Percentiles rank a stretch among this genome's conserved stretches.
Evolutionary conservation across 1,284 basidiomycete genomes (phyloP).

Genomic region (Trametes polyzona): DNA sequence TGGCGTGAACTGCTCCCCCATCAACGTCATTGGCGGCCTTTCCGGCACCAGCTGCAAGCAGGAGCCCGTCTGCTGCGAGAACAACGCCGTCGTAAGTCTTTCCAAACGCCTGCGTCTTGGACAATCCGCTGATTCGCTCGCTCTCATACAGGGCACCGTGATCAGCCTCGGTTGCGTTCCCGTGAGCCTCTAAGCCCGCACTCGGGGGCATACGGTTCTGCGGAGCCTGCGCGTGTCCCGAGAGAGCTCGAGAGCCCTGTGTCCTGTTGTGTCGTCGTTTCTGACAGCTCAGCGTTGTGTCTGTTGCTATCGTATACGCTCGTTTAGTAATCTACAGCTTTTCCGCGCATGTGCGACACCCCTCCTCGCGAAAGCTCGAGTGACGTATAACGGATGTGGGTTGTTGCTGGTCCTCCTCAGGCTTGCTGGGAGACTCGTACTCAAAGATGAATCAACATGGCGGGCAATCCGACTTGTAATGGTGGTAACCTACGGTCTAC

Average conservation of each 20-base stretch:
- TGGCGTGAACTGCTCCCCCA: constrained; percentile 22
- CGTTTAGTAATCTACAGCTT: background rate
- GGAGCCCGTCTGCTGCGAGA: constrained; percentile 23
- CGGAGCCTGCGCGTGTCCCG: background rate
- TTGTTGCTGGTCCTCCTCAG: no score
- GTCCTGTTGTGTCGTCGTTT: background rate
- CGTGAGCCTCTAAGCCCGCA: constrained; percentile 7
- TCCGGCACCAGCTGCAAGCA: background rate
- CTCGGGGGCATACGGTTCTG: background rate
- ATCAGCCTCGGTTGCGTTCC: constrained; percentile 29
- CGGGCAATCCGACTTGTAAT: no score
- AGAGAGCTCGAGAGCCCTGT: background rate
- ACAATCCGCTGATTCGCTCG: no score
- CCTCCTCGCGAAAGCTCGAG: no score
- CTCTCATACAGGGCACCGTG: constrained; percentile 20
- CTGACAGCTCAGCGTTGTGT: background rate
- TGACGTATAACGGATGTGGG: no score
- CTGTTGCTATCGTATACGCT: background rate
- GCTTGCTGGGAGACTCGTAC: no score
- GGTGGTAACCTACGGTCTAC: no score
- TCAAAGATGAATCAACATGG: no score
- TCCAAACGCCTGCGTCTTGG: background rate
- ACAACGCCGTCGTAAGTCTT: constrained; percentile 22
- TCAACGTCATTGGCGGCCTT: constrained; percentile 8
- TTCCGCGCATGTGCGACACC: background rate